These are phyloP conservation scores for Stereocaulon alpinum DNA, from an alignment of 495 filamentous ascomycete species.

Conservation along the genomic window DNA sequence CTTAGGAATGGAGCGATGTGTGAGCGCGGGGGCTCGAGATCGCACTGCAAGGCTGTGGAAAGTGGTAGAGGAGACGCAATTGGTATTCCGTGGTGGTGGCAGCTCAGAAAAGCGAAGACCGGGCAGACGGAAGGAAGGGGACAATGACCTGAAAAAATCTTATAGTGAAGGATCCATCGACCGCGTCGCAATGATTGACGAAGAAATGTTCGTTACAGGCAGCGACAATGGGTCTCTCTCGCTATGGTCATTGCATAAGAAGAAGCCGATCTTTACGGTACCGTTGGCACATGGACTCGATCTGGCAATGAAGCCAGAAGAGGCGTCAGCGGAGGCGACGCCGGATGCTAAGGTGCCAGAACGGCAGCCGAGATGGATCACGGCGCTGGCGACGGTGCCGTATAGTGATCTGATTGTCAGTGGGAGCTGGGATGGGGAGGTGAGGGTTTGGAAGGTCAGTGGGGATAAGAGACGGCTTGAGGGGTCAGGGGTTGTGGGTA, in stretches of 20 bases:
- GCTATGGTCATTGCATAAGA: constrained; percentile 87
- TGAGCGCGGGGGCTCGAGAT: constrained; percentile 82
- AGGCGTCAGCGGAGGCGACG: constrained; percentile 53
- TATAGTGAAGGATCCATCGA: constrained; percentile 82
- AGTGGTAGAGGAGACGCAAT: constrained; percentile 85
- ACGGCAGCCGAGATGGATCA: constrained; percentile 74
- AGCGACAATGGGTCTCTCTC: constrained; percentile 77
- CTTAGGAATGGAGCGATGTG: constrained; percentile 73
- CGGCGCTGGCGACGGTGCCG: constrained; percentile 72
- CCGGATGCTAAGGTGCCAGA: constrained; percentile 44
- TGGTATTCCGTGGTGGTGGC: constrained; percentile 75
- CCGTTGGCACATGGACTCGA: constrained; percentile 77
- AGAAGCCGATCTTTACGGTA: constrained; percentile 81
- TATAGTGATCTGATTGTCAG: constrained; percentile 80
- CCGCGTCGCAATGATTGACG: constrained; percentile 77
- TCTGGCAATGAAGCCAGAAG: constrained; percentile 46
- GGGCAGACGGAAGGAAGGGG: constrained; percentile 3
- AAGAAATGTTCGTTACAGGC: constrained; percentile 83
- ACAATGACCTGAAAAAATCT: constrained; percentile 26
- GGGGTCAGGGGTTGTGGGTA: constrained; percentile 43
- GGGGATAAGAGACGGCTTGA: constrained; percentile 75
- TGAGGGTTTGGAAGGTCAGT: constrained; percentile 76
- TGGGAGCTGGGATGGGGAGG: constrained; percentile 86
- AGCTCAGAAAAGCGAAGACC: constrained; percentile 41
- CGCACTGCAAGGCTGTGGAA: constrained; percentile 95